These are phyloP conservation scores for Wickerhamomyces queroliae DNA, from an alignment of 805 yeast genomes.

Conservation along the genomic window DNA sequence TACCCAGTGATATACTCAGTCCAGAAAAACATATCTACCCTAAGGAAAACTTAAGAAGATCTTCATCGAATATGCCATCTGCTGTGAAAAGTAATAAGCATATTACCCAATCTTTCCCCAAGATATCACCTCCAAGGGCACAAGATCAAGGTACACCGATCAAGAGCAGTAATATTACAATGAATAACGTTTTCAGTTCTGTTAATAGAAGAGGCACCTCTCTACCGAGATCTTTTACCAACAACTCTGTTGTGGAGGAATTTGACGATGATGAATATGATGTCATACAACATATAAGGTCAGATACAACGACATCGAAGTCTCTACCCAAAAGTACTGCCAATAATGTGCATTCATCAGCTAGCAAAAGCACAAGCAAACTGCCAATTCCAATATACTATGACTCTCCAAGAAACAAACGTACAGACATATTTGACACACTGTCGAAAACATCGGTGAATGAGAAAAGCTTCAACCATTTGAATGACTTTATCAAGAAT, in stretches of 20 bases:
- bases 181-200: neutral
- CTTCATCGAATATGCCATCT: neutral
- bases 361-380: neutral
- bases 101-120: neutral
- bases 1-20: constrained; percentile 19
- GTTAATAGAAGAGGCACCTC: neutral
- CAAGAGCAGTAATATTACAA: neutral
- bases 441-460: neutral
- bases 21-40: constrained; percentile 21
- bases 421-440: neutral
- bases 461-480: neutral
- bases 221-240: neutral
- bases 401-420: neutral
- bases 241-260: neutral
- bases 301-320: neutral
- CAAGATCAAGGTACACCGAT: neutral
- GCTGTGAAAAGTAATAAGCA: neutral
- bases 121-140: neutral
- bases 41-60: constrained; percentile 9
- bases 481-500: neutral
- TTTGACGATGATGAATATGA: neutral
- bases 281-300: neutral
- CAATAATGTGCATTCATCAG: too few species aligned
- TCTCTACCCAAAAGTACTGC: too few species aligned
- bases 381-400: neutral